These are phyloP conservation scores for Phalaenopsis hybrid DNA, from an alignment of 116 monocot species.

Conservation along the genomic window DNA sequence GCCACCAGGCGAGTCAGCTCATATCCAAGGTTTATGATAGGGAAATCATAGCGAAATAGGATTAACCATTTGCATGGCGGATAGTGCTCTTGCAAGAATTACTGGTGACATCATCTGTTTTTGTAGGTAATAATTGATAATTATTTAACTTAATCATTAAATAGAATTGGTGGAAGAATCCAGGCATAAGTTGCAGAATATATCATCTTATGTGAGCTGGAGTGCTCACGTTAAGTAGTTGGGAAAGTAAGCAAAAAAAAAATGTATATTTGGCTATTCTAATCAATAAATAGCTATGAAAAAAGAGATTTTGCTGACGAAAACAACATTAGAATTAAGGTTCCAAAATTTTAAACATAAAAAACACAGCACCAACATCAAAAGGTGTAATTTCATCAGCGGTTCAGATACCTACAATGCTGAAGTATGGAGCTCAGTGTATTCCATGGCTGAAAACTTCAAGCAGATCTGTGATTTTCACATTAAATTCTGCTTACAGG, in stretches of 20 bases:
- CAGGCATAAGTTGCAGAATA: too few relatives aligned
- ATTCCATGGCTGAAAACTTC: neutral
- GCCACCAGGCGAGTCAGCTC: slow-evolving; percentile 48
- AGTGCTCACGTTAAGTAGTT: too few relatives aligned
- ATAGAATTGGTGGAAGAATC: too few relatives aligned
- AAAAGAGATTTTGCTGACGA: too few relatives aligned
- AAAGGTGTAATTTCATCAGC: neutral
- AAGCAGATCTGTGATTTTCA: neutral
- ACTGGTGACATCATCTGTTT: slow-evolving; percentile 28
- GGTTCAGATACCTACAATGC: neutral
- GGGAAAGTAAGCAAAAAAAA: too few relatives aligned
- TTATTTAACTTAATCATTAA: too few relatives aligned
- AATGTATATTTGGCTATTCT: too few relatives aligned
- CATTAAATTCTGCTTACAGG: neutral
- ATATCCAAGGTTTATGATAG: slow-evolving; percentile 39
- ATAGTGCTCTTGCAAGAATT: slow-evolving; percentile 57
- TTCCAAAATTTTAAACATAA: neutral
- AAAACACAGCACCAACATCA: neutral
- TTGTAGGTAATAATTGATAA: too few relatives aligned
- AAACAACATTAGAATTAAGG: too few relatives aligned
- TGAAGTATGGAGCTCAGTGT: neutral
- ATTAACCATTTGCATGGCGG: slow-evolving; percentile 60
- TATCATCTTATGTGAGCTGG: too few relatives aligned
- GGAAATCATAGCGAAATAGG: slow-evolving; percentile 40
- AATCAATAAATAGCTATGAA: too few relatives aligned